Evolutionary conservation across 352 stramenopile species (phyloP).

Genomic region (Pilasporangium apinafurcum): DNA sequence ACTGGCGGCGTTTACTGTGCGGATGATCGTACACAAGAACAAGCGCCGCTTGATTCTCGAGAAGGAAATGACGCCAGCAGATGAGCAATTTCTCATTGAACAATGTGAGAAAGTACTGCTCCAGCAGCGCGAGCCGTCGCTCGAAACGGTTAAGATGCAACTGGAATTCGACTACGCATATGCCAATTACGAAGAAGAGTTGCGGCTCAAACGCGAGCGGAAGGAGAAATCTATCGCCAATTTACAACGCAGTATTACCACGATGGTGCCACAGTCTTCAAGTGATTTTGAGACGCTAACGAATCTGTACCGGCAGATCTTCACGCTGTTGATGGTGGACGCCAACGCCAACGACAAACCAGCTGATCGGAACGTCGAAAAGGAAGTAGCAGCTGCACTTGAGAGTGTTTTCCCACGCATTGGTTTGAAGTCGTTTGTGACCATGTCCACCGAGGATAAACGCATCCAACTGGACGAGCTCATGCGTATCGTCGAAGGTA

Average conservation of each 20-base stretch:
- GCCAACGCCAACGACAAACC: slow-evolving; percentile 23
- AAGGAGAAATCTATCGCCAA: slow-evolving; percentile 55
- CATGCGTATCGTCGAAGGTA: slow-evolving; percentile 88
- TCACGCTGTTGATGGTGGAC: slow-evolving; percentile 77
- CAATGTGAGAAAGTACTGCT: slow-evolving; percentile 70
- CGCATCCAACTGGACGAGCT: slow-evolving; percentile 88
- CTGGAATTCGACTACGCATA: slow-evolving; percentile 92
- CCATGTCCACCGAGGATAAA: slow-evolving; percentile 87
- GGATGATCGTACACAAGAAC: slow-evolving; percentile 63
- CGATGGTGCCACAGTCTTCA: slow-evolving; percentile 63
- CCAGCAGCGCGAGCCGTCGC: slow-evolving; percentile 65
- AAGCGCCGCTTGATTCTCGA: slow-evolving; percentile 67
- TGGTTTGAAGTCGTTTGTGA: slow-evolving; percentile 91
- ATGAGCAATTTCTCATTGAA: slow-evolving; percentile 73
- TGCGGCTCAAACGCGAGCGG: slow-evolving; percentile 47
- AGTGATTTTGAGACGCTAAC: slow-evolving; percentile 90
- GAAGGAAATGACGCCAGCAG: slow-evolving; percentile 56
- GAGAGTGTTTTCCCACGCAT: slow-evolving; percentile 94
- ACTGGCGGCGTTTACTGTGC: slow-evolving; percentile 80
- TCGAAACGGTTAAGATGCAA: slow-evolving; percentile 95
- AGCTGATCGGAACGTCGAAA: slow-evolving; percentile 69
- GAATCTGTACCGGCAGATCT: slow-evolving; percentile 88
- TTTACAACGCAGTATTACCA: slow-evolving; percentile 70
- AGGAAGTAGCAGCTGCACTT: slow-evolving; percentile 86
- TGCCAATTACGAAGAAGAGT: slow-evolving; percentile 70